Conservation (phyloP, 2,329 filamentous ascomycete species). For the Aspergillus fructus region DNA sequence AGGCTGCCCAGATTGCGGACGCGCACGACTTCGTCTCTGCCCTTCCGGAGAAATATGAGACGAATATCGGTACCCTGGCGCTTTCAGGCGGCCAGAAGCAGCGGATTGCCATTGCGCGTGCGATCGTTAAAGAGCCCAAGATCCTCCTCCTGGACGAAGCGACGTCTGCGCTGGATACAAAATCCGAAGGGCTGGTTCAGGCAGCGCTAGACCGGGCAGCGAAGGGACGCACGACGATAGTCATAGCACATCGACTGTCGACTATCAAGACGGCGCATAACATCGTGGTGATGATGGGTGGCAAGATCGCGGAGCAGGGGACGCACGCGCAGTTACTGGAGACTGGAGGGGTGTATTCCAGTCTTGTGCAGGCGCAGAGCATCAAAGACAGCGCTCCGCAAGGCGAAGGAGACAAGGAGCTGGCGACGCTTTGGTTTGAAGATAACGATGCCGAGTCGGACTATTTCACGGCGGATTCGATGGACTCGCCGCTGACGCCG, state of each 20-base stretch:
- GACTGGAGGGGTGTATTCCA: conserved; percentile 68
- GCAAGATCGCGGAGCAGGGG: conserved; percentile 82
- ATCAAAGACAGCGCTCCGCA: conserved; percentile 49
- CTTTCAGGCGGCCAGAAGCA: conserved; percentile 96
- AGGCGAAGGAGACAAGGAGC: conserved; percentile 2
- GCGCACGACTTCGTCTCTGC: conserved; percentile 77
- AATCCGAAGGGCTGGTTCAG: conserved; percentile 91
- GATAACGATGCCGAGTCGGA: conserved; percentile 6
- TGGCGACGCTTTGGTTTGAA: conserved; percentile 14
- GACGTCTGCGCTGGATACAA: conserved; percentile 89
- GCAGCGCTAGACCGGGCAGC: conserved; percentile 85
- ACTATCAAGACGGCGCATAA: conserved; percentile 63
- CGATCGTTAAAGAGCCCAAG: conserved; percentile 89
- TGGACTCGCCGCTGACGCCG: conserved; percentile 10
- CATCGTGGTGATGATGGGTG: conserved; percentile 72
- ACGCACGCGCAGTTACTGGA: conserved; percentile 73
- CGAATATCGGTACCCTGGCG: conserved; percentile 15
- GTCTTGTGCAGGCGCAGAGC: conserved; percentile 67
- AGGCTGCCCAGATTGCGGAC: conserved; percentile 41
- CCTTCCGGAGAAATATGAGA: conserved; percentile 61
- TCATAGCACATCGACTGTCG: conserved; percentile 91
- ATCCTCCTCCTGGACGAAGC: conserved; percentile 92
- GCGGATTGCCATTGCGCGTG: conserved; percentile 89
- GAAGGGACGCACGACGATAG: conserved; percentile 86
- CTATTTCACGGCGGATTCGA: conserved; percentile 9